Evolutionary conservation across 768 basidiomycete species (phyloP).

Genomic region (Arthromyces matolae): DNA sequence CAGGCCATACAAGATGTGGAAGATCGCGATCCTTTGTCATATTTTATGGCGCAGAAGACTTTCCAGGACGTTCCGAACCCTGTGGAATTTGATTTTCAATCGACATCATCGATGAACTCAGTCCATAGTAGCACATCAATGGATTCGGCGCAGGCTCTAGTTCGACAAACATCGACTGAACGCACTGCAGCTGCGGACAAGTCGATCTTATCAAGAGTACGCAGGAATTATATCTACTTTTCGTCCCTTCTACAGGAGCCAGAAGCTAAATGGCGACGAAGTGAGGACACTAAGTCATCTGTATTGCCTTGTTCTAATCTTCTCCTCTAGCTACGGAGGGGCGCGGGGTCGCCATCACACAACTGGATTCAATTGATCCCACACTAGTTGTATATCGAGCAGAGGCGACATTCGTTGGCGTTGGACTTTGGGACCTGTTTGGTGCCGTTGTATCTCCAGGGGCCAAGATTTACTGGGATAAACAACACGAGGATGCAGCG

Average conservation of each 20-base stretch:
- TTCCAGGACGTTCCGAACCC: constrained; percentile 72
- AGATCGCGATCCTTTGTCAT: constrained; percentile 61
- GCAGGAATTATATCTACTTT: constrained; percentile 96
- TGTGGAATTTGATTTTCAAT: constrained; percentile 64
- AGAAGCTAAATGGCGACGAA: constrained; percentile 93
- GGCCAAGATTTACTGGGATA: constrained; percentile 83
- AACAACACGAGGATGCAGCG: constrained; percentile 80
- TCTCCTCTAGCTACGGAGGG: constrained; percentile 64
- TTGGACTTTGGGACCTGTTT: constrained; percentile 93
- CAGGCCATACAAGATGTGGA: constrained; percentile 63
- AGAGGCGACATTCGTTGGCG: constrained; percentile 95
- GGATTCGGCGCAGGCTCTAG: constrained; percentile 29
- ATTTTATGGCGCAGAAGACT: constrained; percentile 56
- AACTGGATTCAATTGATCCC: constrained; percentile 95
- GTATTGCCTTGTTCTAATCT: constrained; percentile 9
- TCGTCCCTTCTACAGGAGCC: constrained; percentile 96
- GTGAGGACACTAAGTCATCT: constrained; percentile 33
- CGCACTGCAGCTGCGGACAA: constrained; percentile 68
- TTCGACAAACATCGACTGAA: constrained; percentile 34
- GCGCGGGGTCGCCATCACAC: constrained; percentile 89
- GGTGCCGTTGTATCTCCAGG: constrained; percentile 85
- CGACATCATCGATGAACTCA: constrained; percentile 57
- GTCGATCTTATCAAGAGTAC: constrained; percentile 79
- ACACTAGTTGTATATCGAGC: constrained; percentile 94
- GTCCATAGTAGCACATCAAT: constrained; percentile 42